phyloP scores from a whole-genome alignment of 371 early-diverging fungal species.

The Mucor saturninus region DNA sequence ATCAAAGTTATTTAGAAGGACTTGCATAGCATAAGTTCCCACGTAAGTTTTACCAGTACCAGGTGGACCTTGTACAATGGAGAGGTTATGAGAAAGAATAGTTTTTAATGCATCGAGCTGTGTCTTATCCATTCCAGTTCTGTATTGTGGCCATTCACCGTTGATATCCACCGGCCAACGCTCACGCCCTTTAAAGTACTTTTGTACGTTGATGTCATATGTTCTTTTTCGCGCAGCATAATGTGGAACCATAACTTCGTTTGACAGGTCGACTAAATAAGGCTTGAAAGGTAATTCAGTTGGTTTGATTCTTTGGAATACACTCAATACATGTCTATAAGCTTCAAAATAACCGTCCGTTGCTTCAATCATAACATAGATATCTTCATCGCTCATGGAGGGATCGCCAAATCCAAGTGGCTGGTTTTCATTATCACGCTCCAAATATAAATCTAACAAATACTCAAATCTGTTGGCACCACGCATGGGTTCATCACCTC shows the following conservation, averaged over 20 bases:
- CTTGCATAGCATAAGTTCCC: constrained; percentile 64
- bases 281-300: constrained; percentile 22
- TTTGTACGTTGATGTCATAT: constrained; percentile 39
- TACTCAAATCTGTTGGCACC: constrained; percentile 53
- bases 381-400: constrained; percentile 32
- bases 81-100: constrained; percentile 55
- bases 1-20: constrained; percentile 56
- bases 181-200: constrained; percentile 1
- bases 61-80: constrained; percentile 73
- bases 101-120: constrained; percentile 61
- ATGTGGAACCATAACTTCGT: constrained; percentile 27
- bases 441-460: constrained; percentile 57
- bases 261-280: constrained; percentile 29
- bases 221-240: constrained; percentile 41
- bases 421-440: constrained; percentile 42
- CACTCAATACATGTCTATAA: constrained; percentile 49
- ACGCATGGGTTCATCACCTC: constrained; percentile 54
- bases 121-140: constrained; percentile 48
- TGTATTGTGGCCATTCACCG: constrained; percentile 36
- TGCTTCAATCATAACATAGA: constrained; percentile 47
- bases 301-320: constrained; percentile 19
- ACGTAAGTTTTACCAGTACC: constrained; percentile 78
- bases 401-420: constrained; percentile 55
- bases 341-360: constrained; percentile 61
- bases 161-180: constrained; percentile 38